Conservation (phyloP, 176 grass and related monocot genomes). For the Otatea glauca region DNA sequence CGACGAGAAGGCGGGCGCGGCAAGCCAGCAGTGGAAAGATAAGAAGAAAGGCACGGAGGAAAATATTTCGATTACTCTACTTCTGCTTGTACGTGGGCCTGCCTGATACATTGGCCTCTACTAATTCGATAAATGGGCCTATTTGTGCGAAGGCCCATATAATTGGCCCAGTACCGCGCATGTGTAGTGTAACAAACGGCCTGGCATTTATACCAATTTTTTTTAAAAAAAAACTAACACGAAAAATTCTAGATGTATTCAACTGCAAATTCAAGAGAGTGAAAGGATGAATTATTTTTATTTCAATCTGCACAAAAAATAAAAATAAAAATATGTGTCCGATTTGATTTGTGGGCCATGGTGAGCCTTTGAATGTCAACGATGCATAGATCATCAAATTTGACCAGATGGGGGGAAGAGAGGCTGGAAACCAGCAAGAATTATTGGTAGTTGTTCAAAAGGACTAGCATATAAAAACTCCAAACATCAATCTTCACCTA, state of each 20-base stretch:
- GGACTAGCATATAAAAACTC: not conserved
- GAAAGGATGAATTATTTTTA: too few species aligned
- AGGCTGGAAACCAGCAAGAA: not conserved
- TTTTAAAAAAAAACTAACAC: not conserved
- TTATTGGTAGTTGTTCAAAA: constrained; percentile 14
- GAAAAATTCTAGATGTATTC: not conserved
- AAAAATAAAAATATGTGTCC: not conserved
- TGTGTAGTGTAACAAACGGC: too few species aligned
- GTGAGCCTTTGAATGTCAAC: not conserved
- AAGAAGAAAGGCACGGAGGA: not conserved
- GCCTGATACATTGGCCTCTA: not conserved
- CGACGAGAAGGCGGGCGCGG: not conserved
- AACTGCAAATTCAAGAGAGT: not conserved
- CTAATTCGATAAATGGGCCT: not conserved
- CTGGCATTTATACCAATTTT: not conserved
- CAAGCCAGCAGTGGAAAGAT: not conserved
- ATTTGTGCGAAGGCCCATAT: not conserved
- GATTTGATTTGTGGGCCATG: not conserved
- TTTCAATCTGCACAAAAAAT: not conserved
- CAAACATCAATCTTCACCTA: not conserved
- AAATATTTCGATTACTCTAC: not conserved
- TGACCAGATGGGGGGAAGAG: not conserved
- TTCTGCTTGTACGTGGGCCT: not conserved
- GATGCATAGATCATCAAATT: not conserved
- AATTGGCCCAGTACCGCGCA: not conserved